These are phyloP conservation scores for Plasmodium fragile DNA, from an alignment of 169 alveolate species.

Conservation along the genomic window DNA sequence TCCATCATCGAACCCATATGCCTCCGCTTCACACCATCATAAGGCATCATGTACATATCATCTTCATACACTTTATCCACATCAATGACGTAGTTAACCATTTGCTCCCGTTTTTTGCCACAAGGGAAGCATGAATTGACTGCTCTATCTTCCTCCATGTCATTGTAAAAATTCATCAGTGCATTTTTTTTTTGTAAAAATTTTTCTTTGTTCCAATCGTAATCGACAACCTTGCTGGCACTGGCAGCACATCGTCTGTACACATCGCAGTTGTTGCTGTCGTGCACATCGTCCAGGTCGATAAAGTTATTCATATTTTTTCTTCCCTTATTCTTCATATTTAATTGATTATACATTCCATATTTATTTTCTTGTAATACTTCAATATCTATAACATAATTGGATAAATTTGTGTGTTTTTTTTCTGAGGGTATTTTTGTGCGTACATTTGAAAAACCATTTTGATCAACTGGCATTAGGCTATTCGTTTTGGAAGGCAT, in stretches of 20 bases:
- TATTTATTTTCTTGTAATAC: slow-evolving; percentile 16
- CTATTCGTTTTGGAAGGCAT: not conserved
- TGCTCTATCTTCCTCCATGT: not conserved
- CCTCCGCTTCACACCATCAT: not conserved
- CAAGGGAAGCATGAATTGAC: not conserved
- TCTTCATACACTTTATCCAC: slow-evolving; percentile 45
- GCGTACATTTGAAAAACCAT: slow-evolving; percentile 11
- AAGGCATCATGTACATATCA: slow-evolving; percentile 7
- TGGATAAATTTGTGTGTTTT: not conserved
- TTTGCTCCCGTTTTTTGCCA: not conserved
- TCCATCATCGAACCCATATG: not conserved
- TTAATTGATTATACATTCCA: slow-evolving; percentile 6
- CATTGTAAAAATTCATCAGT: slow-evolving; percentile 8
- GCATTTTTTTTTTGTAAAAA: slow-evolving; percentile 4
- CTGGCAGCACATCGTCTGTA: not conserved
- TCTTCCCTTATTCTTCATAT: not conserved
- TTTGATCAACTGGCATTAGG: slow-evolving; percentile 11
- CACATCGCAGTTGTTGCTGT: not conserved
- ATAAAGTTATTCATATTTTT: not conserved
- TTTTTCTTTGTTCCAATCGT: not conserved
- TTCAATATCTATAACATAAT: not conserved
- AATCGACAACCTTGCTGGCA: not conserved
- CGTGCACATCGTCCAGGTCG: slow-evolving; percentile 10
- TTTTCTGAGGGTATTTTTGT: not conserved
- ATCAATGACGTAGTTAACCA: slow-evolving; percentile 21